A percentile compares a stretch with the other conserved stretches of the same genome.
phyloP scores from a whole-genome alignment of 345 rosid species.

The Citrus hindsii region DNA sequence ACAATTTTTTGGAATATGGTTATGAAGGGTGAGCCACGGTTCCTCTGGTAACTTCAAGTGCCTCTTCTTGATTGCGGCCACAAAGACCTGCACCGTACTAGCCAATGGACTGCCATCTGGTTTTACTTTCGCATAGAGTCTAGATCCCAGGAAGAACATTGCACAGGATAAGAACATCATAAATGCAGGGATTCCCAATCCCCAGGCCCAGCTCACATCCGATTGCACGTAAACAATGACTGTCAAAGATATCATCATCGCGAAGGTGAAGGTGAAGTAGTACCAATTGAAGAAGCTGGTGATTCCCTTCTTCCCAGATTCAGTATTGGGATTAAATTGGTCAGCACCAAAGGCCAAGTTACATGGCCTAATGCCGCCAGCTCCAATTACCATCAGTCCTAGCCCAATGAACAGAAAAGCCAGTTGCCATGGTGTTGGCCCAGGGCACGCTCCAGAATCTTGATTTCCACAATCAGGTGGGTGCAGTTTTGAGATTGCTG shows the following conservation, averaged over 20 bases:
- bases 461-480: slow-evolving; percentile 31
- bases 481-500: slow-evolving; percentile 35
- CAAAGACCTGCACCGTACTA: slow-evolving; percentile 36
- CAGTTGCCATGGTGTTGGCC: slow-evolving; percentile 34
- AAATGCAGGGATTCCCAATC: slow-evolving; percentile 46
- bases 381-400: slow-evolving; percentile 38
- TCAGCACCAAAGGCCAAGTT: slow-evolving; percentile 56
- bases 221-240: slow-evolving; percentile 47
- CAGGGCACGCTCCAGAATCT: slow-evolving; percentile 12
- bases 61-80: slow-evolving; percentile 57
- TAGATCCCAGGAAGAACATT: slow-evolving; percentile 36
- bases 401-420: slow-evolving; percentile 28
- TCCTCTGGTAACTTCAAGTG: slow-evolving; percentile 38
- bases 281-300: slow-evolving; percentile 63
- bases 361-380: slow-evolving; percentile 51
- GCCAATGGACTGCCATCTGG: slow-evolving; percentile 42
- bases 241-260: slow-evolving; percentile 41
- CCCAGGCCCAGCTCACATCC: slow-evolving; percentile 58
- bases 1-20: slow-evolving; percentile 23
- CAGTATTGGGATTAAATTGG: slow-evolving; percentile 47
- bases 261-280: slow-evolving; percentile 44
- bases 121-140: slow-evolving; percentile 33
- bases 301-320: slow-evolving; percentile 40
- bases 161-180: slow-evolving; percentile 40
- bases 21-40: slow-evolving; percentile 34